These are phyloP conservation scores for Prunus campanulata DNA, from an alignment of 306 rosid genomes.

Conservation along the genomic window DNA sequence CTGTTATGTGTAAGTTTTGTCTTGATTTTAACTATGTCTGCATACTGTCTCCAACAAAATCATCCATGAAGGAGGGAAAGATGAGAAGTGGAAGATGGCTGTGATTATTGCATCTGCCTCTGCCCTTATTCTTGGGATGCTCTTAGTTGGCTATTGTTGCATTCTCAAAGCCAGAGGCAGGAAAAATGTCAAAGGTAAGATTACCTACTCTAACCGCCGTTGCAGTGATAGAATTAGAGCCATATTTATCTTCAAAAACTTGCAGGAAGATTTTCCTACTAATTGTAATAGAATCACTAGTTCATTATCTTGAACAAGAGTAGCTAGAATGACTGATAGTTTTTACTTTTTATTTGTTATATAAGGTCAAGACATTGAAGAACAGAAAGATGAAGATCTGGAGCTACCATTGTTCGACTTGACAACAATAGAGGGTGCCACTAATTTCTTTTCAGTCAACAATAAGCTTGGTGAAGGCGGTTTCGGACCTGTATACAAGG, in stretches of 20 bases:
- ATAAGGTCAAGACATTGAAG: constrained; percentile 22
- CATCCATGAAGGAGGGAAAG: constrained; percentile 6
- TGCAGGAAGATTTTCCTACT: background rate
- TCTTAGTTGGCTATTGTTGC: constrained; percentile 19
- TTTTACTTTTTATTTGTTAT: constrained; percentile 7
- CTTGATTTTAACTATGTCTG: background rate
- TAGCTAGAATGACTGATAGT: background rate
- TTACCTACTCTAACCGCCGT: background rate
- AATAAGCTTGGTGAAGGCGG: constrained; percentile 43
- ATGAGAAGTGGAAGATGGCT: constrained; percentile 26
- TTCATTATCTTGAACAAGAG: background rate
- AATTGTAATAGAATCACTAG: background rate
- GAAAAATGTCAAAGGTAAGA: constrained; percentile 23
- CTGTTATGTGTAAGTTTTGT: background rate
- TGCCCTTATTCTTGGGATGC: constrained; percentile 17
- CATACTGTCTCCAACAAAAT: background rate
- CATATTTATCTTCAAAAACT: background rate
- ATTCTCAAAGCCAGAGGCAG: constrained; percentile 21
- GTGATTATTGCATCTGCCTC: constrained; percentile 13
- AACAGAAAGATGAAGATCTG: constrained; percentile 43
- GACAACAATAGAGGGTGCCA: constrained; percentile 24
- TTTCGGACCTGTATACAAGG: constrained; percentile 35
- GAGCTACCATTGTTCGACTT: constrained; percentile 38
- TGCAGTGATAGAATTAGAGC: too few relatives aligned
- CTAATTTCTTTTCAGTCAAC: constrained; percentile 15